Base-by-base conservation (phyloP, 495 filamentous ascomycete genomes). In the Trichoderma reesei region DNA sequence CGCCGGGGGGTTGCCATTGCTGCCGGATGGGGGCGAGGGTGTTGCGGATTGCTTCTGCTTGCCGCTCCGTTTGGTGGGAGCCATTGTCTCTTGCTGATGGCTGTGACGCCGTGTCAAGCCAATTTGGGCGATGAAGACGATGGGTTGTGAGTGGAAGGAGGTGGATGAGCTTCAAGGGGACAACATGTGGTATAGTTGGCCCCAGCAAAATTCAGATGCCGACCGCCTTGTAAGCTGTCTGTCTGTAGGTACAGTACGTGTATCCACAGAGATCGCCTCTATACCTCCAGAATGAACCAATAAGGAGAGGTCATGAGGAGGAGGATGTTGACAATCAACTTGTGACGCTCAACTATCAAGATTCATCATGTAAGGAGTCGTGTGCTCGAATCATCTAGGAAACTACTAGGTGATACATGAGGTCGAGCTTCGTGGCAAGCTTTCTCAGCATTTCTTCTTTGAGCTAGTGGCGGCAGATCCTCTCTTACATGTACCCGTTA, bases 1-100 rank as follows among this genome's bases (percentile, higher is more conserved):
- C 41, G 78, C 71, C 3, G 85, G 83, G n/a, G 72, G 71, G 7
- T 68, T 67, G 59, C 61, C 66, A 54, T 72, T 63, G 39, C 41
- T 61, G 60, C 61, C n/a, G 62, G 61, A 9, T 63, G 63, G 59
- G 5, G 46, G 48, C 60, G 31, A 38, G 0, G 26, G 1, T 37
- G 31, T 31, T 18, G 63, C 7, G 18, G 60, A 13, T 51, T 16
- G n/a, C 44, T 67, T 67, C 51, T 59, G 63, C 48, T 67, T 68
- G 33, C 61, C 13, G 31, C 64, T 48, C 64, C 69, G 69, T 33
- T 59, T 70, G 2, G 67, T 61, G n/a, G 71, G 72, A 14, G 70
- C 68, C 70, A 61, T 61, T 63, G 26, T 26, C 26, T 26, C 26
- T 26, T 26, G 42, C 18, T 10, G 26, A 41, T 36, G 26, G 62